Base-by-base conservation (phyloP, 2,329 filamentous ascomycete species). In the Fusarium concolor region DNA sequence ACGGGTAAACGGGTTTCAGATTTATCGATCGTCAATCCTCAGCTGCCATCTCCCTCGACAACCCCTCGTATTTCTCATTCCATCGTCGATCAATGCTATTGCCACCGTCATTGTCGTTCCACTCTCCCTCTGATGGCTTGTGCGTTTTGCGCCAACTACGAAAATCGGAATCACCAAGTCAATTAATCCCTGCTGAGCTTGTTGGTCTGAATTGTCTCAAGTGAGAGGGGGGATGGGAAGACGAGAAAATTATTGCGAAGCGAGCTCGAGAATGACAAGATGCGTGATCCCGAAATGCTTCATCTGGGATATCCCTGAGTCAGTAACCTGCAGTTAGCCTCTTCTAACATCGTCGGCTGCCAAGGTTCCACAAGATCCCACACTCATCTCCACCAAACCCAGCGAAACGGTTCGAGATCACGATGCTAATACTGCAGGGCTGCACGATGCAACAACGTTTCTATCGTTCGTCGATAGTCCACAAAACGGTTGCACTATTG, bases 321-420 rank as follows among this genome's bases (percentile, higher is more conserved):
- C 61, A 62, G 53, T 46, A 62, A 62, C 39, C 38, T 56, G 56
- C 56, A 52, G 47, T 62, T 64, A 70, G 62, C 54, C 58, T 70
- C 51, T 47, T 66, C 44, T 45, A 51, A 60, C 67, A 44, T 60
- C 24, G 33, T 49, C 54, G 39, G 52, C 35, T 14, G 42, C 18
- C 38, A 39, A 51, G 54, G 71, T 72, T 56, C 68, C 71, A 72
- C 71, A 35, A 42, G 56, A 67, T 73, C 63, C 68, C 58, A 66
- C 64, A 44, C 46, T 22, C 59, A 39, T 58, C 62, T 70, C 71
- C 71, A 72, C 71, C 39, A 68, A 68, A 60, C 68, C 71, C 68
- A 54, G 45, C 55, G 49, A 61, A 64, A 63, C 59, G 71, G 71
- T 70, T 65, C 71, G 26, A 64, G 43, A 28, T 70, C 59, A 58